phyloP scores from a whole-genome alignment of 768 basidiomycete species.

The Russula lepida region DNA sequence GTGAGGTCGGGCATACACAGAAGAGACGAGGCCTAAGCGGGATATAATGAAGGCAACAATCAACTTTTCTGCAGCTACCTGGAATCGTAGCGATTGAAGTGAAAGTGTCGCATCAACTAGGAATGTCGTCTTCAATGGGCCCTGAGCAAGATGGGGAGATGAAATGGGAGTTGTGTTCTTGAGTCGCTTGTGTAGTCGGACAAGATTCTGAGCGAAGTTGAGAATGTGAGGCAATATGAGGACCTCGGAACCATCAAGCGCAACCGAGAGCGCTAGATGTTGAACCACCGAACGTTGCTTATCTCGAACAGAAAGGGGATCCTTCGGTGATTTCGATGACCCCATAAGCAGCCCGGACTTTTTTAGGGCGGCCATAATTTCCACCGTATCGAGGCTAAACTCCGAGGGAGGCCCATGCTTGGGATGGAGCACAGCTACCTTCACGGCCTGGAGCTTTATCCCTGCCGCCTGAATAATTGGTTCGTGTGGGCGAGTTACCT shows the following conservation, averaged over 20 bases:
- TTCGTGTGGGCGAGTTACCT: background rate
- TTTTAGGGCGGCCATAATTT: background rate
- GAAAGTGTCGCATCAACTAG: conserved; percentile 34
- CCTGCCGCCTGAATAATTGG: background rate
- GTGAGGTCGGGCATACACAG: conserved; percentile 20
- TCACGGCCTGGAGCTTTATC: conserved; percentile 2
- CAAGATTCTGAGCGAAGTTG: conserved; percentile 14
- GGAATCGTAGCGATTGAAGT: conserved; percentile 41
- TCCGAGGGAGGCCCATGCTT: conserved; percentile 11
- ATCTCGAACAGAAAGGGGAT: conserved; percentile 5
- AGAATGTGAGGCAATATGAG: conserved; percentile 21
- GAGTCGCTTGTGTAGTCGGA: conserved; percentile 5
- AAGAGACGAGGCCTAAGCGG: conserved; percentile 33
- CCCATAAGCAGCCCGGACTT: conserved; percentile 7
- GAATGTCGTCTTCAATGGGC: conserved; percentile 15
- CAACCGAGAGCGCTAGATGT: conserved; percentile 14
- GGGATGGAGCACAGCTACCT: conserved; percentile 14
- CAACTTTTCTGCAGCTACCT: conserved; percentile 63
- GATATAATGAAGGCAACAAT: conserved; percentile 50
- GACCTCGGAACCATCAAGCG: conserved; percentile 10
- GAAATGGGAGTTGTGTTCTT: background rate
- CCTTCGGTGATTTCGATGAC: conserved; percentile 14
- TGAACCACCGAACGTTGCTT: conserved; percentile 10
- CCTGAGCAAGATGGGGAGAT: background rate
- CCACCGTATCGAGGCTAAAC: background rate